Conservation (phyloP, 208 protist genomes). For the Herpetomonas samuelpessoai region DNA sequence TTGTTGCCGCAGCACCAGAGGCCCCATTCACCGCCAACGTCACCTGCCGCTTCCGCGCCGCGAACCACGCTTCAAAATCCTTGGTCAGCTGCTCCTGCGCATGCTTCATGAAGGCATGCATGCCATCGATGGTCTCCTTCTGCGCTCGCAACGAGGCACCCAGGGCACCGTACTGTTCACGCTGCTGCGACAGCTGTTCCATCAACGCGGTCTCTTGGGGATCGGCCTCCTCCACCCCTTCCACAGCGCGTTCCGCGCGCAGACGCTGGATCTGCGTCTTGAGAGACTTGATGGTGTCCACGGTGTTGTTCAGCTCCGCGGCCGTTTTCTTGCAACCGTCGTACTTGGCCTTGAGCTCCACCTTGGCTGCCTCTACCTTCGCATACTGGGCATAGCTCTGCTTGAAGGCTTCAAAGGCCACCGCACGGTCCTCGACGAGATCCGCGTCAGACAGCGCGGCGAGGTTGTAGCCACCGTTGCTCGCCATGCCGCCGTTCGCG, state of each 20-base stretch:
- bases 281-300: constrained; percentile 69
- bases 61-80: constrained; percentile 88
- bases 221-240: constrained; percentile 59
- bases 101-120: constrained; percentile 85
- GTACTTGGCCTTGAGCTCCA: constrained; percentile 58
- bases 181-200: constrained; percentile 16
- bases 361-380: constrained; percentile 73
- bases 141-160: constrained; percentile 40
- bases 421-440: constrained; percentile 72
- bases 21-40: constrained; percentile 22
- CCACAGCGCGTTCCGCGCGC: constrained; percentile 75
- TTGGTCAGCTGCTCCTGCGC: constrained; percentile 75
- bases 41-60: constrained; percentile 67
- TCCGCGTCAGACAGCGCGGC: constrained; percentile 59
- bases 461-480: constrained; percentile 13
- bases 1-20: no score
- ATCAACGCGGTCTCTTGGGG: constrained; percentile 36
- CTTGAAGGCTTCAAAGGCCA: constrained; percentile 86
- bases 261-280: constrained; percentile 73
- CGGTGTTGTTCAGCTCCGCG: constrained; percentile 51
- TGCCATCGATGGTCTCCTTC: constrained; percentile 85
- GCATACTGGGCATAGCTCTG: constrained; percentile 72
- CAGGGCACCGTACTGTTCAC: constrained; percentile 47
- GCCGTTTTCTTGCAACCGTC: constrained; percentile 70
- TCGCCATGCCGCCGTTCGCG: neutral